Base-by-base conservation (phyloP, 345 rosid genomes). In the Bruguiera gymnorhiza region DNA sequence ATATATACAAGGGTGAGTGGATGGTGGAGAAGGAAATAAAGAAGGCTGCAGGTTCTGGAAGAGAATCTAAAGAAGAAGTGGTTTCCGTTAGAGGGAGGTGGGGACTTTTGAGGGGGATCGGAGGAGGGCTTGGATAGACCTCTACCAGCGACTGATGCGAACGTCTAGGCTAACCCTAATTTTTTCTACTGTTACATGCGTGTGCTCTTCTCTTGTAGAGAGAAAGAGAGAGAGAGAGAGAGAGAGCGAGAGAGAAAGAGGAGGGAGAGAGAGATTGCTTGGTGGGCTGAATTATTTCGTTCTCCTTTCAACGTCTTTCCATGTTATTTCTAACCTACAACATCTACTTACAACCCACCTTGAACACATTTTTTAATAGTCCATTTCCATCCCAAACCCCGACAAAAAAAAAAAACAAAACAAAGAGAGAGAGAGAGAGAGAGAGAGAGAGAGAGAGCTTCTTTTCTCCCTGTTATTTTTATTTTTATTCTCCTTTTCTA, bases 1-100 rank as follows among this genome's bases (percentile, higher is more conserved):
- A 23, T 24, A 26, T 18, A 43, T 16, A 20, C 31, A 39, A 30
- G 39, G 19, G 5, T 19, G 30, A 29, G 60, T 48, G 20, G 54
- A 7, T 31, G 15, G 29, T 6, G 46, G 27, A 36, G 18, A 19
- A 34, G 54, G 19, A 2, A 46, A 57, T 56, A 46, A 39, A 26
- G 26, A 26, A 61, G 24, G 27, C 18, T 10, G 19, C 8, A 16
- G 23, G 32, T 8, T 16, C 15, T 21, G 11, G 13, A 23, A 50
- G 8, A 48, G 68, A 37, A 62, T 53, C 62, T 6, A 60, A 57
- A 16, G 24, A 53, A 19, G 21, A 61, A 31, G 77, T 57, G 66
- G 58, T 68, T 76, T 85, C 86, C 86, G 92, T 87, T 87, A 87
- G 85, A 80, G 75, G 80, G 84, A 75, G 74, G 74, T 76, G 60